Percentiles rank a stretch among this genome's conserved stretches.
Evolutionary conservation across 768 basidiomycete genomes (phyloP).

Genomic region (Hygrophoropsis aurantiaca): DNA sequence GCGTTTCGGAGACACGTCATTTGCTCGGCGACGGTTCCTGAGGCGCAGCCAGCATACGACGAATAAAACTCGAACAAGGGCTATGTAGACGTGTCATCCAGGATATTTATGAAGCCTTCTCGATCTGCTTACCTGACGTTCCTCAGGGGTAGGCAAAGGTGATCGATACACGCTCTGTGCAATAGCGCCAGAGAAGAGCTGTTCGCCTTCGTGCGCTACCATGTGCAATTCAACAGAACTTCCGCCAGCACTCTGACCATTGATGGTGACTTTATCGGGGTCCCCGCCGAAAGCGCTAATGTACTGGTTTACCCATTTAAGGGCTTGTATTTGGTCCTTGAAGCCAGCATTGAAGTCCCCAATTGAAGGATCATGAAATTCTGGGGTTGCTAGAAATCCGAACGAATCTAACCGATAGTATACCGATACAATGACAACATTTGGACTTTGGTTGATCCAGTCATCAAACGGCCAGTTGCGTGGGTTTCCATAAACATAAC

Average conservation of each 20-base stretch:
- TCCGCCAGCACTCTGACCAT: constrained; percentile 62
- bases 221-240: constrained; percentile 59
- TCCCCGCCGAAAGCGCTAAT: constrained; percentile 42
- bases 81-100: constrained; percentile 25
- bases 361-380: constrained; percentile 35
- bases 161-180: constrained; percentile 61
- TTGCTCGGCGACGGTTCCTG: constrained; percentile 31
- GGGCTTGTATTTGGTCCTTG: constrained; percentile 48
- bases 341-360: constrained; percentile 57
- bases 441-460: constrained; percentile 63
- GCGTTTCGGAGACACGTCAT: constrained; percentile 51
- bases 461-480: constrained; percentile 65
- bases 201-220: constrained; percentile 38
- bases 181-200: constrained; percentile 55
- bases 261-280: constrained; percentile 43
- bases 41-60: constrained; percentile 47
- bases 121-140: constrained; percentile 45
- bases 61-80: constrained; percentile 54
- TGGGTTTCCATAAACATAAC: constrained; percentile 60
- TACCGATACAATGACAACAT: constrained; percentile 62
- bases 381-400: constrained; percentile 59
- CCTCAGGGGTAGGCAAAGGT: constrained; percentile 49
- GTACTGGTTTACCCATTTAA: constrained; percentile 39
- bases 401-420: constrained; percentile 66
- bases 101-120: not conserved